Base-by-base conservation (phyloP, 2,329 filamentous ascomycete species). In the Fusarium protoensiforme region DNA sequence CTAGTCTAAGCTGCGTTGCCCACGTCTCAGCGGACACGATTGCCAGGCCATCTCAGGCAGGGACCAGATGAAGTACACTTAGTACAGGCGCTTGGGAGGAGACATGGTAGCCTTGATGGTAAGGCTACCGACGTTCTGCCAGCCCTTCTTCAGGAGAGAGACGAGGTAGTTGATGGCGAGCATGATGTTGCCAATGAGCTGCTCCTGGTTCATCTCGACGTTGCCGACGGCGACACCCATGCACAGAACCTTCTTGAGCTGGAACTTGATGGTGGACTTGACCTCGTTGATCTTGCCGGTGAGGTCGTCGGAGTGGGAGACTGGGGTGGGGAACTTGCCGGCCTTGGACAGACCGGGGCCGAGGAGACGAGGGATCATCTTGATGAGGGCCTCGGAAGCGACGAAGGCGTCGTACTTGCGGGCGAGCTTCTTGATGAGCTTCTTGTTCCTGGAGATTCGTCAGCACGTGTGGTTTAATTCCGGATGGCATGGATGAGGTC, bases 201-300 rank as follows among this genome's bases (percentile, higher is more conserved):
- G 94, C 84, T 99, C 96, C 89, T 94, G 89, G 78, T 91, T 93
- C 96, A 99, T 99, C 82, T 92, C 95, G 82, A 99, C 96, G 88
- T 99, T 98, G 85, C 96, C 96, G 83, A 99, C 94, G 81, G 96
- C 96, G 85, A 98, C 96, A 93, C 96, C 96, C 92, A 99, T 95
- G 92, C 96, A 99, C 81, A 99, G 92, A 86, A 99, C 96, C 94
- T 99, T 99, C 94, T 99, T 99, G 84, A 99, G 91, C 92, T 99
- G 95, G 93, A 99, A 99, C 93, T 99, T 99, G 93, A 99, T 98
- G 87, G 96, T 99, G 82, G 94, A 98, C 93, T 98, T 98, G 92
- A 99, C 96, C 86, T 99, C 96, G 89, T 90, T 98, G 90, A 98
- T 94, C 93, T 98, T 98, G 90, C 88, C 91, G 85, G 88, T 90